phyloP scores from a whole-genome alignment of 352 stramenopile genomes.

The Aphanomyces cochlioides region DNA sequence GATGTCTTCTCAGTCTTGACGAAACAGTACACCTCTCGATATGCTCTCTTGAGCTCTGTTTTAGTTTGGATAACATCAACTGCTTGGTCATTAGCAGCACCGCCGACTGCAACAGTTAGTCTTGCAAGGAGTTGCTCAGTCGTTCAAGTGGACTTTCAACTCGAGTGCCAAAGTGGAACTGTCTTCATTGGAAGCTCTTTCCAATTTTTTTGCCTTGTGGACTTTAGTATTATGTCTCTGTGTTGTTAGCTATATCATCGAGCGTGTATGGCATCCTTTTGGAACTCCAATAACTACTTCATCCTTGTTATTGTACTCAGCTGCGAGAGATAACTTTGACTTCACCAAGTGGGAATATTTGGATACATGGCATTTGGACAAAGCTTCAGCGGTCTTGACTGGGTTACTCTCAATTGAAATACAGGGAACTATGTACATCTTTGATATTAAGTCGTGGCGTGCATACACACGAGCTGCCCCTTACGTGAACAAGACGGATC shows the following conservation, averaged over 20 bases:
- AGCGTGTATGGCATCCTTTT: not conserved
- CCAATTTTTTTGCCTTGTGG: not conserved
- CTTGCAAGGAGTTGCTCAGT: not conserved
- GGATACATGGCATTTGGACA: slow-evolving; percentile 3
- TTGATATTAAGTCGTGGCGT: slow-evolving; percentile 27
- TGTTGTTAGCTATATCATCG: not conserved
- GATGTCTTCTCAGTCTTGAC: slow-evolving; percentile 19
- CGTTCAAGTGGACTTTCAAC: slow-evolving; percentile 14
- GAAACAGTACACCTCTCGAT: slow-evolving; percentile 8
- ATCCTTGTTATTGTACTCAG: not conserved
- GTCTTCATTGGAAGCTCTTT: slow-evolving; percentile 2
- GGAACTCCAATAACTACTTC: too few species aligned
- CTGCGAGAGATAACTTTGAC: slow-evolving; percentile 5
- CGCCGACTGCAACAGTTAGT: not conserved
- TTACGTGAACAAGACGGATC: too few species aligned
- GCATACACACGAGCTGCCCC: not conserved
- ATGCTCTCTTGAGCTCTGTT: slow-evolving; percentile 3
- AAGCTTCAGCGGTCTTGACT: slow-evolving; percentile 12
- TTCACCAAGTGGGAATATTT: not conserved
- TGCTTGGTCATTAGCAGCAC: slow-evolving; percentile 9
- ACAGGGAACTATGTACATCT: slow-evolving; percentile 2
- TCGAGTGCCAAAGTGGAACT: slow-evolving; percentile 19
- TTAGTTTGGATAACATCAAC: slow-evolving; percentile 12
- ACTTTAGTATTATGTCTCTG: not conserved
- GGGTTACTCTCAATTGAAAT: not conserved